Conservation (phyloP, 306 rosid species). For the Ormosia emarginata region DNA sequence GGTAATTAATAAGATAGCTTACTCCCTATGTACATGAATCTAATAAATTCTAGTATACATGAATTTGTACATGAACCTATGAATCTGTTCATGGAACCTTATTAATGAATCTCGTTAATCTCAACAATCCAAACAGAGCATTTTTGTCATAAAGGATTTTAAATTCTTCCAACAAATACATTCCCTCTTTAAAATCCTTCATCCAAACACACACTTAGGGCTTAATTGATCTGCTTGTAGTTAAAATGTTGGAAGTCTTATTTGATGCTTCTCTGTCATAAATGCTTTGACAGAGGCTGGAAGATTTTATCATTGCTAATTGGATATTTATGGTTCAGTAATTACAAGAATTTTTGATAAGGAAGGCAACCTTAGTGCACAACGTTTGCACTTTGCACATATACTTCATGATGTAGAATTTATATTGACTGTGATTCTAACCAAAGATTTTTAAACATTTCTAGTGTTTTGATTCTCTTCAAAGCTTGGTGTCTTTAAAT, state of each 20-base stretch:
- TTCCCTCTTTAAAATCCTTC: no score
- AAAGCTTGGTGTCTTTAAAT: constrained; percentile 65
- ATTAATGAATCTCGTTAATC: no score
- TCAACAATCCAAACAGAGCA: no score
- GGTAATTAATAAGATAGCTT: no score
- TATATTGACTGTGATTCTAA: constrained; percentile 14
- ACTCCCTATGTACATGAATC: no score
- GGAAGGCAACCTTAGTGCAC: neutral
- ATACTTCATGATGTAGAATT: neutral
- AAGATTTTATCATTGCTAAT: neutral
- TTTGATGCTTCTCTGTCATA: neutral
- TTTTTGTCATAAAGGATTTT: no score
- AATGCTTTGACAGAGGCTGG: neutral
- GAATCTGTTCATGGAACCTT: no score
- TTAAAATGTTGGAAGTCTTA: neutral
- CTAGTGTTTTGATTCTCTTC: constrained; percentile 68
- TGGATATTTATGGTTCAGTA: neutral
- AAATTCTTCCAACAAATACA: no score
- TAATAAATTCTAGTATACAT: no score
- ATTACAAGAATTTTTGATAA: neutral
- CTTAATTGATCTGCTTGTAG: neutral
- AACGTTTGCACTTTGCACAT: neutral
- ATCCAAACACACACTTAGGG: no score
- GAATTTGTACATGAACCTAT: no score
- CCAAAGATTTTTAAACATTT: constrained; percentile 9